Percentiles rank a stretch among this genome's conserved stretches.
Conservation (phyloP, 352 stramenopile species). For the Pythium grandisporangium region DNA sequence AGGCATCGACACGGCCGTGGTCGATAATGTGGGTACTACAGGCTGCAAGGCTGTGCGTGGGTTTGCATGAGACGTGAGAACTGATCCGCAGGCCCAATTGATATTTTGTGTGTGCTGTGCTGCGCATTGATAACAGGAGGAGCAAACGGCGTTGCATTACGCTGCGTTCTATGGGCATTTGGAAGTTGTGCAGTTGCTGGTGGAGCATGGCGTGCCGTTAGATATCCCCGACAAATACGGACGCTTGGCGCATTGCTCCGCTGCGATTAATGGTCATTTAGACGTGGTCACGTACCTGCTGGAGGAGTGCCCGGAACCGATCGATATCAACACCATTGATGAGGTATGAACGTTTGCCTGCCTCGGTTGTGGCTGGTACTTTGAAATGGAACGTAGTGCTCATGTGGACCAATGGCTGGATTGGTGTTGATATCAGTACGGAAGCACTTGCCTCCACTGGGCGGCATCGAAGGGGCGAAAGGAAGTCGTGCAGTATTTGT, state of each 20-base stretch:
- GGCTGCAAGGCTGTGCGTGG: neutral
- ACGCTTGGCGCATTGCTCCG: slow-evolving; percentile 68
- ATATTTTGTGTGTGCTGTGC: slow-evolving; percentile 1
- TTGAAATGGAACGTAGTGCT: too few species aligned
- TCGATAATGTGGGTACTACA: slow-evolving; percentile 46
- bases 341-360: slow-evolving; percentile 29
- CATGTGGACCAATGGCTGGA: neutral
- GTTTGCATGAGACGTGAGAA: too few species aligned
- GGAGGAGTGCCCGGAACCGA: slow-evolving; percentile 68
- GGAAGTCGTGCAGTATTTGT: slow-evolving; percentile 84
- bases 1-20: slow-evolving; percentile 43
- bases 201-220: slow-evolving; percentile 74
- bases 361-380: too few species aligned
- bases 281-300: slow-evolving; percentile 78
- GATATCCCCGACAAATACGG: slow-evolving; percentile 81
- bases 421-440: slow-evolving; percentile 36
- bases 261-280: slow-evolving; percentile 80
- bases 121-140: slow-evolving; percentile 22
- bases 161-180: slow-evolving; percentile 82
- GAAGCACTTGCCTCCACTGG: slow-evolving; percentile 80
- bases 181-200: slow-evolving; percentile 78
- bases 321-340: slow-evolving; percentile 85
- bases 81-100: too few species aligned
- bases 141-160: slow-evolving; percentile 81
- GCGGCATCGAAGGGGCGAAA: slow-evolving; percentile 75